Percentiles rank a stretch among this genome's conserved stretches.
Conservation (phyloP, 2,329 filamentous ascomycete species). For the Colletotrichum tabaci region DNA sequence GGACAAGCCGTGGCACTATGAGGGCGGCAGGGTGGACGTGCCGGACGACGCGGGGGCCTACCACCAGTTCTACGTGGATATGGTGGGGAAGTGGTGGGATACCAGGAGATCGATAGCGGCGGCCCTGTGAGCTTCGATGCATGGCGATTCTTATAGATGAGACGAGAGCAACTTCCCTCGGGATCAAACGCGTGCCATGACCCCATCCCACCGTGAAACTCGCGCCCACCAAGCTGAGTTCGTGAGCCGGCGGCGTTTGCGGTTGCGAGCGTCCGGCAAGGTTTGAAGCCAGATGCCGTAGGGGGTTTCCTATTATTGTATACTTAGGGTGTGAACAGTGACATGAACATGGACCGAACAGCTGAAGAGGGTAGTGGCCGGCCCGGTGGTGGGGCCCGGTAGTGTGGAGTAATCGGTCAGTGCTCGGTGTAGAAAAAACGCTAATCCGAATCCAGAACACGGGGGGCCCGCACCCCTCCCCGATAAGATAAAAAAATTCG, state of each 20-base stretch:
- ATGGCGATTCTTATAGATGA: too few relatives aligned
- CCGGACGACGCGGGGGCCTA: constrained; percentile 37
- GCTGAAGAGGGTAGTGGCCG: not conserved
- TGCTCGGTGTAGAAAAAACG: not conserved
- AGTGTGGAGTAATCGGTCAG: constrained; percentile 9
- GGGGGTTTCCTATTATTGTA: too few relatives aligned
- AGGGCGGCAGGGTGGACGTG: constrained; percentile 43
- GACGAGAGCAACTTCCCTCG: too few relatives aligned
- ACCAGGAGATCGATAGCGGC: constrained; percentile 28
- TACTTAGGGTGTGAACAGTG: too few relatives aligned
- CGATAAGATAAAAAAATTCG: constrained; percentile 44
- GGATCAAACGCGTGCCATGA: too few relatives aligned
- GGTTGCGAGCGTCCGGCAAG: too few relatives aligned
- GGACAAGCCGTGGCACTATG: constrained; percentile 73
- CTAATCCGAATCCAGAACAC: not conserved
- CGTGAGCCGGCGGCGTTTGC: too few relatives aligned
- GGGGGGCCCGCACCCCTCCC: not conserved
- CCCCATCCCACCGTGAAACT: too few relatives aligned
- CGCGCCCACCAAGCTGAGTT: too few relatives aligned
- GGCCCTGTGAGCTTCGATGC: not conserved
- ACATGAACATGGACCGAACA: not conserved
- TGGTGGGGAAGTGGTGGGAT: constrained; percentile 45
- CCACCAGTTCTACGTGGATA: constrained; percentile 42
- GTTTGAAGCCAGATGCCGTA: too few relatives aligned
- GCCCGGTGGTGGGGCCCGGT: not conserved